A percentile compares a stretch with the other conserved stretches of the same genome.
phyloP scores from a whole-genome alignment of 192 early-diverging fungal species.

The Coemansia sp. region DNA sequence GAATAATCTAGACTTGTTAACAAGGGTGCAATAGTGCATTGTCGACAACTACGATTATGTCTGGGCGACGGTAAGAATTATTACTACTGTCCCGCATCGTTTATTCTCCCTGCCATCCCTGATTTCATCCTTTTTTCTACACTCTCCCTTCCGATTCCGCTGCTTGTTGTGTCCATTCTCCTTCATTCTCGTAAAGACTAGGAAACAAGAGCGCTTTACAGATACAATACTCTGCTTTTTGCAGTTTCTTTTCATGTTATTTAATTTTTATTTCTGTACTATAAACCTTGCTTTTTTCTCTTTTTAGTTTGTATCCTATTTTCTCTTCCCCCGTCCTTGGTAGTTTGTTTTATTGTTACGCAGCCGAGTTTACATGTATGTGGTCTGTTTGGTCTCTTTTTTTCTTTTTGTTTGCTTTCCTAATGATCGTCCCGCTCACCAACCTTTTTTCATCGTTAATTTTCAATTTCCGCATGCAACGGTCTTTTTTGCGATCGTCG shows the following conservation, averaged over 20 bases:
- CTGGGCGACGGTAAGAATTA: not conserved
- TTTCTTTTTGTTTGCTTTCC: not conserved
- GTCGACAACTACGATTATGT: not conserved
- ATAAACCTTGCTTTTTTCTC: not conserved
- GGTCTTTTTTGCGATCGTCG: not conserved
- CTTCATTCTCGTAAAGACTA: not conserved
- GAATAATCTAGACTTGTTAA: no score
- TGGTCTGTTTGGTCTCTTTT: not conserved
- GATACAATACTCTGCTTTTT: not conserved
- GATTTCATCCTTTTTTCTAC: not conserved
- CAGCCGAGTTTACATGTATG: not conserved
- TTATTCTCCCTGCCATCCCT: constrained; percentile 4
- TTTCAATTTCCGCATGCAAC: constrained; percentile 7
- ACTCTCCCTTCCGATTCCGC: not conserved
- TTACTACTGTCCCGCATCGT: not conserved
- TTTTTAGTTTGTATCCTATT: not conserved
- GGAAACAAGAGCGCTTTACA: not conserved
- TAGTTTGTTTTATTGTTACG: not conserved
- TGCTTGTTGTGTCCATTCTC: not conserved
- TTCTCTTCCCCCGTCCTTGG: not conserved
- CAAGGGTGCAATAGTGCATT: not conserved
- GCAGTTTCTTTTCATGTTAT: not conserved
- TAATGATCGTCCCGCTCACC: not conserved
- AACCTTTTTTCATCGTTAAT: not conserved
- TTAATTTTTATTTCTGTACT: not conserved